phyloP scores from a whole-genome alignment of 139 green algal species.

The Coelastrella sp. region DNA sequence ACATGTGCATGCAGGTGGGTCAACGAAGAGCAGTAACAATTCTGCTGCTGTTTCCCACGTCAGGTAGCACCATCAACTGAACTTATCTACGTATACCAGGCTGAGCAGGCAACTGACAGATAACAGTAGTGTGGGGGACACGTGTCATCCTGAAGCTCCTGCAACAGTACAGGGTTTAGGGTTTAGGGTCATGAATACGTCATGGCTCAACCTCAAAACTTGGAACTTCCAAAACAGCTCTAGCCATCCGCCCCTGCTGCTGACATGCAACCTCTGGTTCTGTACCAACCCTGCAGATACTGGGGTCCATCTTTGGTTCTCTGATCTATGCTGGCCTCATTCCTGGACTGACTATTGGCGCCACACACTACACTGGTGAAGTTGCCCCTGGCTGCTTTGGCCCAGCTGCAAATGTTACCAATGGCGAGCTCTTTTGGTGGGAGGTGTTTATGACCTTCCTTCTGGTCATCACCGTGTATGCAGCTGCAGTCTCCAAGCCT shows the following conservation, averaged over 20 bases:
- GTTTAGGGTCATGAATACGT: too few relatives aligned
- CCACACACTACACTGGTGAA: constrained; percentile 31
- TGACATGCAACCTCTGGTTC: not conserved
- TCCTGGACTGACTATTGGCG: constrained; percentile 55
- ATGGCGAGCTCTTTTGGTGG: constrained; percentile 75
- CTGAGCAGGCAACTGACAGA: too few relatives aligned
- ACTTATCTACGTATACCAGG: too few relatives aligned
- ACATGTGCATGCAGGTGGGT: constrained; percentile 76
- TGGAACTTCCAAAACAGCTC: not conserved
- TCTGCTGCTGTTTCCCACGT: not conserved
- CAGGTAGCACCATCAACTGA: too few relatives aligned
- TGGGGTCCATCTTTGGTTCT: constrained; percentile 77
- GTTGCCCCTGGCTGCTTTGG: constrained; percentile 69
- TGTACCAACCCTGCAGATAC: constrained; percentile 53
- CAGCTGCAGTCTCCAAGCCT: constrained; percentile 74
- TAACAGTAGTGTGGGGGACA: too few relatives aligned
- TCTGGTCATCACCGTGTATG: constrained; percentile 76
- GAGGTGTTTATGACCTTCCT: constrained; percentile 76
- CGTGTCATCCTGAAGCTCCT: too few relatives aligned
- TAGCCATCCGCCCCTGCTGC: not conserved
- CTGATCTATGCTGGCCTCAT: constrained; percentile 72
- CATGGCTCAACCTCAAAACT: too few relatives aligned
- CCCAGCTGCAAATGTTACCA: constrained; percentile 31
- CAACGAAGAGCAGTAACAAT: not conserved
- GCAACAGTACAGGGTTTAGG: too few relatives aligned